These are phyloP conservation scores for Papilionanthe hybrid DNA, from an alignment of 116 monocot species.

Conservation along the genomic window DNA sequence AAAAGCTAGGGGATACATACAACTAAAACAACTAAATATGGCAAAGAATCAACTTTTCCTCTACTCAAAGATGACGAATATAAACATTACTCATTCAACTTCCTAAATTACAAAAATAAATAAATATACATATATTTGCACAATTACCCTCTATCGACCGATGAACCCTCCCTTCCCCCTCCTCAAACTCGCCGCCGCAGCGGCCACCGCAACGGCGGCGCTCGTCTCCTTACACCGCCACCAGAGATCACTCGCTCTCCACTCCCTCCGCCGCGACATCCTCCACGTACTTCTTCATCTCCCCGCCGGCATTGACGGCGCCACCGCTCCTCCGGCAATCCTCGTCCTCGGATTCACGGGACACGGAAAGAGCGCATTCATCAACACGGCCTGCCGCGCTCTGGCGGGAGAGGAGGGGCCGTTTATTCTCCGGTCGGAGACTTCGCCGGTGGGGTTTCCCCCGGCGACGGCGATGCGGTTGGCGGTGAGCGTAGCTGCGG, in stretches of 20 bases:
- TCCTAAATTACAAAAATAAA: background rate
- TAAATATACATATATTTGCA: background rate
- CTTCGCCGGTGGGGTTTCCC: slow-evolving; percentile 29
- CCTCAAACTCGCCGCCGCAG: slow-evolving; percentile 35
- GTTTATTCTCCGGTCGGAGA: slow-evolving; percentile 41
- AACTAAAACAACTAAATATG: background rate
- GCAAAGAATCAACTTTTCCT: background rate
- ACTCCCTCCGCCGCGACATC: slow-evolving; percentile 36
- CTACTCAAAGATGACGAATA: background rate
- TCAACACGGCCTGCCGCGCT: slow-evolving; percentile 60
- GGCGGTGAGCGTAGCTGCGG: slow-evolving; percentile 13
- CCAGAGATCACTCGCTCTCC: slow-evolving; percentile 15
- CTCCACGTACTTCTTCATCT: slow-evolving; percentile 6
- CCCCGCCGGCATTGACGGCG: background rate
- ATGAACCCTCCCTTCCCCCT: slow-evolving; percentile 13
- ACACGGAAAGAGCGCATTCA: slow-evolving; percentile 61
- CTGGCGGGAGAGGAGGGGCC: slow-evolving; percentile 45
- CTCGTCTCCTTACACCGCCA: slow-evolving; percentile 20
- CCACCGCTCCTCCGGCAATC: slow-evolving; percentile 20
- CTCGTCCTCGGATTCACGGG: slow-evolving; percentile 36
- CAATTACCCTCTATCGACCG: background rate
- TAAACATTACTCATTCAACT: background rate
- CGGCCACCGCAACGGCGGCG: slow-evolving; percentile 22
- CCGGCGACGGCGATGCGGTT: slow-evolving; percentile 2
- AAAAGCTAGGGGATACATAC: background rate